Evolutionary conservation across 139 green algal genomes (phyloP), one percentile per base, ranked within the genome.

Genomic region (Volvox reticuliferus): DNA sequence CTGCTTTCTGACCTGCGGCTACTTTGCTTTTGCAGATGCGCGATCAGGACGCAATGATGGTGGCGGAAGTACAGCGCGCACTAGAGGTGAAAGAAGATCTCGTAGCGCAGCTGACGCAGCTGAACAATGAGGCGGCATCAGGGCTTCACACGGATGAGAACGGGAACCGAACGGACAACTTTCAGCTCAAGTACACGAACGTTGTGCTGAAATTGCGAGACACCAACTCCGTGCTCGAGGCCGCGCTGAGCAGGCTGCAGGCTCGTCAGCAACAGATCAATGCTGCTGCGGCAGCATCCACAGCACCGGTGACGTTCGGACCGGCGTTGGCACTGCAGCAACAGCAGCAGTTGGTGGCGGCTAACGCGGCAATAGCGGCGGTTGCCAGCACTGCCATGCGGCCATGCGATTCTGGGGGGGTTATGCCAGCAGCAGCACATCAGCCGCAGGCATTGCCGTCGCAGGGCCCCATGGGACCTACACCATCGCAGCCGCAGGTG

Each of bases 61-160:
- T 86, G 33, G 20, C 36, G 9, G 50, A 95, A 80, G 91, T 95
- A 79, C 84, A 91, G 36, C 83, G 68, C 28, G 90, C 32, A 0
- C 78, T 97, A 80, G 93, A 98, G 50, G 91, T 93, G 32, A 98
- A 97, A 91, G 95, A 98, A 86, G 89, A 55, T 17, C 87, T 97
- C 92, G 82, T 98, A 79, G 82, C 50, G 82, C 92, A 94, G 82
- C 93, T 98, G 90, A 88, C 89, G 6, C 78, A 44, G 35, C 95
- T 98, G 89, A 97, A 98, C 81, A 93, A 95, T 26, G 92, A 96
- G 91, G 96, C 94, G 20, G 93, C 86, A 18, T 88, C 87, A 0
- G 94, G 92, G 20, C 71, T 91, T 33, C 94, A 96, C 92, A 82
- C 91, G 24, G 94, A 94, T 33, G 87, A 69, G 1, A 75, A 83